Evolutionary conservation across 2,329 filamentous ascomycete species (phyloP).

Genomic region (Colletotrichum acutatum): DNA sequence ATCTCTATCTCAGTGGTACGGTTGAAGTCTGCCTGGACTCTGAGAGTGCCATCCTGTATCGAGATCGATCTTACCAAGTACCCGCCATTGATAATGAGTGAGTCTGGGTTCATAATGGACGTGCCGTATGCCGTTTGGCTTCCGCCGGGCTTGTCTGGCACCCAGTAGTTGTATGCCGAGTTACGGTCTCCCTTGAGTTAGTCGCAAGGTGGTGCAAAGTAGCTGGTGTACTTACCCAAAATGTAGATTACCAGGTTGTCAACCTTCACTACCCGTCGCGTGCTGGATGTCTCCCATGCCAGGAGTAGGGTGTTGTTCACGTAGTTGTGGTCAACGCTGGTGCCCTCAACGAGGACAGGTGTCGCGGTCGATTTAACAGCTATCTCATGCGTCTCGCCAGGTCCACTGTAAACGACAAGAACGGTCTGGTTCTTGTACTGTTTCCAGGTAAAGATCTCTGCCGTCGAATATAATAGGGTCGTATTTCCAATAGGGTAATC

Average conservation of each 20-base stretch:
- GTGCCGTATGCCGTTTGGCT: conserved; percentile 45
- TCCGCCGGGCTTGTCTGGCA: conserved; percentile 61
- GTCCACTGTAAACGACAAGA: conserved; percentile 72
- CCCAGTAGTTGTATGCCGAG: conserved; percentile 77
- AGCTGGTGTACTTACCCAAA: conserved; percentile 50
- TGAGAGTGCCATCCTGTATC: conserved; percentile 65
- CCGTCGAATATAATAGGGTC: conserved; percentile 73
- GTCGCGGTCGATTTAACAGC: conserved; percentile 54
- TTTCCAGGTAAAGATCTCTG: conserved; percentile 78
- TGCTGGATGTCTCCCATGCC: conserved; percentile 63
- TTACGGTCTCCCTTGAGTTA: conserved; percentile 63
- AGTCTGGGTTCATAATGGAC: conserved; percentile 47
- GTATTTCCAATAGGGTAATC: conserved; percentile 73
- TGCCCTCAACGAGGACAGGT: conserved; percentile 49
- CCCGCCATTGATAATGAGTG: conserved; percentile 71
- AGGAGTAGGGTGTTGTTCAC: conserved; percentile 34
- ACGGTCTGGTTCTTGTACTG: conserved; percentile 68
- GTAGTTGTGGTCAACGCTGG: conserved; percentile 24
- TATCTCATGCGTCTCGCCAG: conserved; percentile 72
- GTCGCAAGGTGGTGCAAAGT: neutral
- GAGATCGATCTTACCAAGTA: conserved; percentile 73
- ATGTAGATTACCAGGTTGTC: conserved; percentile 65
- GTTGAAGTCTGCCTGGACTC: conserved; percentile 78
- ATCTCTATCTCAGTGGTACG: conserved; percentile 74
- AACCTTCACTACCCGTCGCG: conserved; percentile 63